Base-by-base conservation (phyloP, 2,329 filamentous ascomycete genomes). In the Aspergillus cejpii region DNA sequence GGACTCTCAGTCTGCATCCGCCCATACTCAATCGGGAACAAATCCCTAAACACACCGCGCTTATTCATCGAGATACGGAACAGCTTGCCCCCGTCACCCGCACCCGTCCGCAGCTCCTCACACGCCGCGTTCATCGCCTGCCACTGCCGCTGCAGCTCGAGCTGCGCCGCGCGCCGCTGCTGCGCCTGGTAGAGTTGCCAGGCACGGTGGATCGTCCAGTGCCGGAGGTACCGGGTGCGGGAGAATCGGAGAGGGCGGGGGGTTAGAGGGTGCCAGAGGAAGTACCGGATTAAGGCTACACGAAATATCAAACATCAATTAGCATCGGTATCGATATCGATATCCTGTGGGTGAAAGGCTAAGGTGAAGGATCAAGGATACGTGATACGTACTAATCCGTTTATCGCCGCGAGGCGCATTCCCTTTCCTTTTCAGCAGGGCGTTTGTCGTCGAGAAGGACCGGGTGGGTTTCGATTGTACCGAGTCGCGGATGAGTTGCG, bases 161-260 rank as follows among this genome's bases (percentile, higher is more conserved):
- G 71, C 63, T 86, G 77, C 41, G 81, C 76, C 27, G 73, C 70
- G 52, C 78, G 74, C 39, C 82, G 81, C 58, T 82, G 77, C 63
- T 85, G 79, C 56, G 83, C 78, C 58, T 83, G 81, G 70, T 84
- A 85, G 23, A 97, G 76, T 59, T 87, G 77, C 88, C 90, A 97
- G 17, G 91, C 91, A 58, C 92, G 89, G 75, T 97, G 90, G 68
- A 98, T 97, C 41, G 92, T 97, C 92, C 92, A 98, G 76, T 98
- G 92, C 37, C 92, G 87, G 53, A 98, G 81, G 68, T 82, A 79
- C 45, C 92, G 83, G 68, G 85, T 85, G 57, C 91, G 88, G 31
- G 81, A 88, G 78, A 97, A 90, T 59, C 88, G 85, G 53, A 98
- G 79, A 1, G 92, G 90, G 10, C 83, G 80, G 0, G 83, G 83